Conservation (phyloP, 805 yeast genomes). For the Kluyveromyces wickerhamii region DNA sequence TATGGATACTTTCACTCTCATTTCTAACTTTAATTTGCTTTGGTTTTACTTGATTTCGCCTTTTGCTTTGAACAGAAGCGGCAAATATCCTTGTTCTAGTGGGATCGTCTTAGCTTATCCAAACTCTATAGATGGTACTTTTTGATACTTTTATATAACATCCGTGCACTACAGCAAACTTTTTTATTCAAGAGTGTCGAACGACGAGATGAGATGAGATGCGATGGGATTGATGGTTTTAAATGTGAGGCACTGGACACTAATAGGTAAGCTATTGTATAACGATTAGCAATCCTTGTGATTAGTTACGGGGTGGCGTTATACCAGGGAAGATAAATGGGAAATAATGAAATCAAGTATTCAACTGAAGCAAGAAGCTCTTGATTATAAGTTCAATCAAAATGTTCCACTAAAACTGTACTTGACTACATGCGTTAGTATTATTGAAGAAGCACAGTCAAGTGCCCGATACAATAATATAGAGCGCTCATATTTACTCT, state of each 20-base stretch:
- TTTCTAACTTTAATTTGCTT: slow-evolving; percentile 7
- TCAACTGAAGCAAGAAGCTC: slow-evolving; percentile 37
- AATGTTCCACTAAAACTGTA: slow-evolving; percentile 45
- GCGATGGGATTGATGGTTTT: no score
- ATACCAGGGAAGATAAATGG: no score
- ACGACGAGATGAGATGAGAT: no score
- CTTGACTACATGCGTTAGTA: slow-evolving; percentile 42
- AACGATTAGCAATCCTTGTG: no score
- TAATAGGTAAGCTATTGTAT: no score
- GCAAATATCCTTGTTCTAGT: no score
- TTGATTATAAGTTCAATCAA: slow-evolving; percentile 45
- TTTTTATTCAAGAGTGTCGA: background rate
- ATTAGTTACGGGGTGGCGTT: no score
- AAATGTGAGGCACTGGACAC: no score
- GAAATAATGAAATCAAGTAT: slow-evolving; percentile 6
- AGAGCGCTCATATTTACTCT: slow-evolving; percentile 47
- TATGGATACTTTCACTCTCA: slow-evolving; percentile 34
- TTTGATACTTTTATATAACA: no score
- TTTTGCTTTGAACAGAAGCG: no score
- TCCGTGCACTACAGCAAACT: slow-evolving; percentile 8
- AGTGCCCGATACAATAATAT: slow-evolving; percentile 31
- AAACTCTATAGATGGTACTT: no score
- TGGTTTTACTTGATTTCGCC: background rate
- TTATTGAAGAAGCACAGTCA: slow-evolving; percentile 38
- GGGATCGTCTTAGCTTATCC: no score